Percentiles rank a stretch among this genome's conserved stretches.
phyloP scores from a whole-genome alignment of 2,329 filamentous ascomycete genomes.

The Whalleya microplaca region DNA sequence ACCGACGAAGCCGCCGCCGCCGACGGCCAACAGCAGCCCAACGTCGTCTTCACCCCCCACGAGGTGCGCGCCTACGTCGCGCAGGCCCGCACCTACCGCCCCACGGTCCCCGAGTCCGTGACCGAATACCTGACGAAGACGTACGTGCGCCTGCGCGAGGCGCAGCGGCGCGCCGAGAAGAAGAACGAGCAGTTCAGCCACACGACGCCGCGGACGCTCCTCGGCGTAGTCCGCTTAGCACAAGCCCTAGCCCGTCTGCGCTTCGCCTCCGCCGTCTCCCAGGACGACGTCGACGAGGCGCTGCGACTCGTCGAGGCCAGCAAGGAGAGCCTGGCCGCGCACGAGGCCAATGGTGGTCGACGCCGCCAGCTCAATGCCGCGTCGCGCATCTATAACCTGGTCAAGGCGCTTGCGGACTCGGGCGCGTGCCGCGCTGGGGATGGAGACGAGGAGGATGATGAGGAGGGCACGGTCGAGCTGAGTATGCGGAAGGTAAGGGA shows the following conservation, averaged over 20 bases:
- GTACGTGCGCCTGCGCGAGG: constrained; percentile 91
- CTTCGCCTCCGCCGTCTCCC: constrained; percentile 82
- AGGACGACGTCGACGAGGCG: constrained; percentile 95
- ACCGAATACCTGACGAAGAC: constrained; percentile 97
- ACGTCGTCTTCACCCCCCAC: constrained; percentile 83
- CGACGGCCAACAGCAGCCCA: constrained; percentile 35
- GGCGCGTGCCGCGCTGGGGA: constrained; percentile 79
- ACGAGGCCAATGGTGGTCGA: constrained; percentile 54
- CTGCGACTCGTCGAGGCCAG: constrained; percentile 88
- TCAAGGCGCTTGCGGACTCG: constrained; percentile 83
- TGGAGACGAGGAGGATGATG: constrained; percentile 59
- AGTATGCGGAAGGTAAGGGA: constrained; percentile 89
- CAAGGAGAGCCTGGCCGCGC: constrained; percentile 85
- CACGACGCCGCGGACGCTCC: constrained; percentile 89
- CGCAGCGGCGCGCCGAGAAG: constrained; percentile 89
- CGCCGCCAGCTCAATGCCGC: constrained; percentile 76
- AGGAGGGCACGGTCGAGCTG: constrained; percentile 65
- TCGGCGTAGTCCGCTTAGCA: constrained; percentile 89
- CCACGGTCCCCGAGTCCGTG: constrained; percentile 80
- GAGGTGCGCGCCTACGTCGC: constrained; percentile 97
- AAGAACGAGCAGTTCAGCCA: constrained; percentile 92
- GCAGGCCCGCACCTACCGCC: constrained; percentile 86
- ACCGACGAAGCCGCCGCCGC: constrained; percentile 50
- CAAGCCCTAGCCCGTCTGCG: constrained; percentile 92
- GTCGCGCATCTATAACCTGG: constrained; percentile 92